Base-by-base conservation (phyloP, 305 asterid species). In the Fraxinus nigra region DNA sequence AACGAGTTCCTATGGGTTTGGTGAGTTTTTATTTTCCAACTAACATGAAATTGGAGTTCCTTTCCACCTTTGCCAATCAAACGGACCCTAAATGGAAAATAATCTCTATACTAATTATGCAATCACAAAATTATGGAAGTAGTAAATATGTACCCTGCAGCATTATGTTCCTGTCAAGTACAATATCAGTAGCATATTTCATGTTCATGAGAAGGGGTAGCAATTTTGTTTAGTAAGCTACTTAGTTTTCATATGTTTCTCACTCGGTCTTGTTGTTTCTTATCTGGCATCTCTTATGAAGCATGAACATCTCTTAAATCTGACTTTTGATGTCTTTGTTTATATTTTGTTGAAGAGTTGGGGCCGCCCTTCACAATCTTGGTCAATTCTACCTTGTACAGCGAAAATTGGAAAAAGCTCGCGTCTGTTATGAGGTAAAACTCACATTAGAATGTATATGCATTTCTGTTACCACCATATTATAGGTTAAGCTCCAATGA, bases 321-420 rank as follows among this genome's bases (percentile, higher is more conserved):
- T 69, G 70, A 80, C 80, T 51, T 78, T 37, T 26, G 59, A 51
- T 11, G 69, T 76, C 76, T 77, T 75, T 72, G 18, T 51, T 35
- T 63, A 28, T 82, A 69, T 75, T 81, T 54, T 80, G 37, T 86
- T 84, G 40, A 80, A 96, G 99, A 88, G 98, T 96, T 86, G 98
- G 98, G 46, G 98, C 98, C 75, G 98, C 99, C 80, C 89, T 94
- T 88, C 98, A 93, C 89, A 96, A 96, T 89, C 92, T 96, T 54
- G 99, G 99, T 46, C 98, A 90, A 77, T 94, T 94, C 89, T 94
- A 90, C 84, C 90, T 90, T 48, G 89, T 86, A 81, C 95, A 90
- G 81, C 69, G 92, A 79, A 90, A 90, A 51, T 79, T 93, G 85
- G 97, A 93, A 81, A 85, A 91, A 76, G 94, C 99, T 81, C 94